Evolutionary conservation across 768 basidiomycete genomes (phyloP).

Genomic region (Rhizopogon salebrosus): DNA sequence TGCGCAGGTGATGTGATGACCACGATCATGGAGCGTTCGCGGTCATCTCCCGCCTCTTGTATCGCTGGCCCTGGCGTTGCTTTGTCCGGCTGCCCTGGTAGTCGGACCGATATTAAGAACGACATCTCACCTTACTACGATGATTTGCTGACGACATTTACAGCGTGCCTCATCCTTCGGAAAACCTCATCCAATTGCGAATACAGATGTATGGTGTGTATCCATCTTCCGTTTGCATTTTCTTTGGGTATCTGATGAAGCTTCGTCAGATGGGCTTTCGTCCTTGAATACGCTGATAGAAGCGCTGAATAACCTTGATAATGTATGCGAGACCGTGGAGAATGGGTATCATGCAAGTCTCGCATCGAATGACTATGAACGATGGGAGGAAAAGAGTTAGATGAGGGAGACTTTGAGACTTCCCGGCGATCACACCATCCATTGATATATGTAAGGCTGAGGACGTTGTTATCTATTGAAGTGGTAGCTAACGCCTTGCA

Average conservation of each 20-base stretch:
- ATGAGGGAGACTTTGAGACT: too few relatives aligned
- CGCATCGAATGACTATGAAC: slow-evolving; percentile 46
- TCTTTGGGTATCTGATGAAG: neutral
- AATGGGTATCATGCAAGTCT: slow-evolving; percentile 63
- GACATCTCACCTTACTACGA: neutral
- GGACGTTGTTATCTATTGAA: too few relatives aligned
- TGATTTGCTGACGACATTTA: neutral
- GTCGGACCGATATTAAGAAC: neutral
- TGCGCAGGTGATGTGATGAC: neutral
- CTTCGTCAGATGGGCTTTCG: slow-evolving; percentile 68
- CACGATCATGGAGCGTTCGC: neutral
- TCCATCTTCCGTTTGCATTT: neutral
- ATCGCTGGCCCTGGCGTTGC: neutral
- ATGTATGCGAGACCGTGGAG: slow-evolving; percentile 67
- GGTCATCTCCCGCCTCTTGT: neutral
- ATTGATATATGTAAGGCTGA: too few relatives aligned
- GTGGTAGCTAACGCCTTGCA: too few relatives aligned
- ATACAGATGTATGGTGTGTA: slow-evolving; percentile 98
- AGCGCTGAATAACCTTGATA: slow-evolving; percentile 74
- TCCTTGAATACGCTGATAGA: slow-evolving; percentile 75
- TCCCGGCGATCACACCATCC: too few relatives aligned
- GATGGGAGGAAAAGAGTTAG: slow-evolving; percentile 67
- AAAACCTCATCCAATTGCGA: slow-evolving; percentile 93
- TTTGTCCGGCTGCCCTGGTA: slow-evolving; percentile 6
- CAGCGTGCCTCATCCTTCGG: slow-evolving; percentile 84